A percentile compares a stretch with the other conserved stretches of the same genome.
Conservation (phyloP, 208 protist genomes). For the Trypanosoma rangeli region DNA sequence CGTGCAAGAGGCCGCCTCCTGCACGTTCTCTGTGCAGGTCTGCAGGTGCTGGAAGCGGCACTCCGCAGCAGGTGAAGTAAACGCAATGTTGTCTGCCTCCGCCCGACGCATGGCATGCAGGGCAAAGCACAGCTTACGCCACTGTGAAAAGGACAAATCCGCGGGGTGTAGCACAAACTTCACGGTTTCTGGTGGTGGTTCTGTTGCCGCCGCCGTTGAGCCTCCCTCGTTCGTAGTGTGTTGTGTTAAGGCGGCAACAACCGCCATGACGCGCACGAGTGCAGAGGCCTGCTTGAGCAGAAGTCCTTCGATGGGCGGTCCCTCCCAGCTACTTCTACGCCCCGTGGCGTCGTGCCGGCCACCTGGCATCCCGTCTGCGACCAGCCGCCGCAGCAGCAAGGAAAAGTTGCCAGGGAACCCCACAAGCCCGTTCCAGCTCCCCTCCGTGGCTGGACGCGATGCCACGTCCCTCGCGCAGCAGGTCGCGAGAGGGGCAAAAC, state of each 20-base stretch:
- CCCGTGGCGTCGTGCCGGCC: background rate
- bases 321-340: background rate
- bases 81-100: background rate
- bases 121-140: constrained; percentile 21
- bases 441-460: background rate
- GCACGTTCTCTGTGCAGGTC: background rate
- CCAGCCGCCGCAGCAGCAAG: background rate
- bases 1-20: background rate
- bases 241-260: constrained; percentile 15
- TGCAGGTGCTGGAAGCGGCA: background rate
- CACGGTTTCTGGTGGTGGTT: no score
- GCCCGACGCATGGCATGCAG: constrained; percentile 1
- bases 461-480: background rate
- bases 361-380: background rate
- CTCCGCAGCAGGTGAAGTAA: background rate
- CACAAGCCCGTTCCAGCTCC: background rate
- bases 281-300: background rate
- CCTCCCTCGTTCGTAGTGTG: background rate
- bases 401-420: background rate
- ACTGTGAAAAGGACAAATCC: constrained; percentile 5
- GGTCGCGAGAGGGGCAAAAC: background rate
- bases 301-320: background rate
- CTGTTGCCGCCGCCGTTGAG: background rate
- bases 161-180: constrained; percentile 20
- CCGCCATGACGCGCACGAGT: constrained; percentile 16